Evolutionary conservation across 352 stramenopile genomes (phyloP).

Genomic region (Poterioochromonas sp.): DNA sequence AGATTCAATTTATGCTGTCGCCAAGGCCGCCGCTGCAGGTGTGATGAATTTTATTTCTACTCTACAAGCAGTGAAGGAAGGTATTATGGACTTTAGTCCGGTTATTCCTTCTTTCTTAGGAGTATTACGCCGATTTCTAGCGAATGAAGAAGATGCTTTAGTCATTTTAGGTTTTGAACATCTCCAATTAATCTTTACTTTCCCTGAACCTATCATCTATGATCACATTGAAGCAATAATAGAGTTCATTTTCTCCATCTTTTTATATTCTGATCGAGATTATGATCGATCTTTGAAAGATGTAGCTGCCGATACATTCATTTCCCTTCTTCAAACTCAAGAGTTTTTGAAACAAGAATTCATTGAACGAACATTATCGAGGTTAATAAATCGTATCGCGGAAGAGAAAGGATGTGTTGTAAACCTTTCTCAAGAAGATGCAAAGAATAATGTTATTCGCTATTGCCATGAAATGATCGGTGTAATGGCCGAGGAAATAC

Average conservation of each 20-base stretch:
- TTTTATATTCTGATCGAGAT: constrained; percentile 21
- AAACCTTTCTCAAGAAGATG: constrained; percentile 56
- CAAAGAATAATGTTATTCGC: constrained; percentile 68
- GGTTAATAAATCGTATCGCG: constrained; percentile 1
- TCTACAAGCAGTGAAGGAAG: constrained; percentile 50
- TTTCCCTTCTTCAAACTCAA: no score
- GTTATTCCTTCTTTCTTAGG: constrained; percentile 55
- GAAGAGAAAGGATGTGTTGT: constrained; percentile 39
- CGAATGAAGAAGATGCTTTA: constrained; percentile 55
- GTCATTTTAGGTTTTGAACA: constrained; percentile 60
- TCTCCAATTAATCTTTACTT: constrained; percentile 56
- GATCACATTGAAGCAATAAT: neutral
- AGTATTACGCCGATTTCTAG: constrained; percentile 51
- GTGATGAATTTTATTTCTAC: constrained; percentile 20
- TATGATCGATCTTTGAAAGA: constrained; percentile 52
- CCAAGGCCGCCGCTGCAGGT: constrained; percentile 54
- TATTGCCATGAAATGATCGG: no score
- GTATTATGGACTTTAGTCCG: constrained; percentile 51
- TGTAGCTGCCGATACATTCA: constrained; percentile 54
- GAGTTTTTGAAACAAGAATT: neutral
- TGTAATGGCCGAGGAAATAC: no score
- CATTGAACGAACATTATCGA: neutral
- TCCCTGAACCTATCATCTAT: neutral
- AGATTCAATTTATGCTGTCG: constrained; percentile 52
- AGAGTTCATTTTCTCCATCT: neutral